phyloP scores from a whole-genome alignment of 176 grass and related monocot genomes.

The Elymus sibiricus region DNA sequence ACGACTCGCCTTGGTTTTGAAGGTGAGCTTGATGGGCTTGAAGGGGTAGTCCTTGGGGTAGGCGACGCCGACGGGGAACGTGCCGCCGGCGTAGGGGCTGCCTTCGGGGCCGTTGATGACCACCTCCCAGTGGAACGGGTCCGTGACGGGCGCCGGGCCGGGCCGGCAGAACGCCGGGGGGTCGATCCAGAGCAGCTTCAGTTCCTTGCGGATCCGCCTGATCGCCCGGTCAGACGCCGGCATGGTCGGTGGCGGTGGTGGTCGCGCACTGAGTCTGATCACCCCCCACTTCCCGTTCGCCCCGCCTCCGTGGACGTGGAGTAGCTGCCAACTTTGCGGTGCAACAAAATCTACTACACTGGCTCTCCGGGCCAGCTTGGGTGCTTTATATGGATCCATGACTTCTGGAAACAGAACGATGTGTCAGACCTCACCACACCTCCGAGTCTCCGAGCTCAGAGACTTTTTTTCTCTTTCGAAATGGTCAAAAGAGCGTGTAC shows the following conservation, averaged over 20 bases:
- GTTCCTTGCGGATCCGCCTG: conserved; percentile 19
- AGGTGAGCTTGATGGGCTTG: conserved; percentile 9
- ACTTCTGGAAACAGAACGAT: background rate
- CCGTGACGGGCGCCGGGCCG: conserved; percentile 5
- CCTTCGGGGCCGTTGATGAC: conserved; percentile 33
- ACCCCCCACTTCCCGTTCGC: background rate
- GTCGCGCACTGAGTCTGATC: no score
- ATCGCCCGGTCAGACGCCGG: background rate
- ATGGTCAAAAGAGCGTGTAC: no score
- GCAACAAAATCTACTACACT: background rate
- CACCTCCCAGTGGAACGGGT: conserved; percentile 36
- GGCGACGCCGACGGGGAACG: conserved; percentile 19
- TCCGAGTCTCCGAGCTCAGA: no score
- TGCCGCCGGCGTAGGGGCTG: conserved; percentile 39
- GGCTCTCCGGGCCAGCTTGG: background rate
- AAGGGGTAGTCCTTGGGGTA: background rate
- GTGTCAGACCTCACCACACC: no score
- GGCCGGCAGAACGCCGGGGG: conserved; percentile 26
- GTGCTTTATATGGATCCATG: background rate
- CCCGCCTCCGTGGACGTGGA: background rate
- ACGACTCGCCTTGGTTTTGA: conserved; percentile 26
- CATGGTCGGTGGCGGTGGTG: background rate
- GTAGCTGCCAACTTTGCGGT: background rate
- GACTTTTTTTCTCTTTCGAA: no score
- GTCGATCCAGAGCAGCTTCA: background rate